Percentiles rank a stretch among this genome's conserved stretches.
Evolutionary conservation across 2,329 filamentous ascomycete species (phyloP).

Genomic region (Cryoendolithus antarcticus): DNA sequence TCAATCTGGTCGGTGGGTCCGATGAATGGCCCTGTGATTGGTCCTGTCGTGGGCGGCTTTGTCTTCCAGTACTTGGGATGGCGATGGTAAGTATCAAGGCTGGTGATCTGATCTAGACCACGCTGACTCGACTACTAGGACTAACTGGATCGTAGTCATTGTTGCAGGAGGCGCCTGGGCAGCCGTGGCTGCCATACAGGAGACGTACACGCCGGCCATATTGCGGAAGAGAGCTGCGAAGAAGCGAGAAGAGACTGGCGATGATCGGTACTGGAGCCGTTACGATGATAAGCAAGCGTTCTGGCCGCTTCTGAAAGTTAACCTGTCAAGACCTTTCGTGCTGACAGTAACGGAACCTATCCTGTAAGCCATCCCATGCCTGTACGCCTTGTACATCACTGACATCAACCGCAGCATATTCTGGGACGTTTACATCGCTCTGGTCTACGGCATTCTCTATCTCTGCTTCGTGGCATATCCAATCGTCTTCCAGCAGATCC

Average conservation of each 20-base stretch:
- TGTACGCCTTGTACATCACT: no score
- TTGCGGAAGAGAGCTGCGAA: slow-evolving; percentile 54
- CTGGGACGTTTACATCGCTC: slow-evolving; percentile 58
- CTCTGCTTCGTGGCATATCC: slow-evolving; percentile 90
- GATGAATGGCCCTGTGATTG: slow-evolving; percentile 53
- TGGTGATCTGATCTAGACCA: no score
- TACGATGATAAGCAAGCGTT: slow-evolving; percentile 63
- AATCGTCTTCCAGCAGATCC: slow-evolving; percentile 61
- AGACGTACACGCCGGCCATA: slow-evolving; percentile 66
- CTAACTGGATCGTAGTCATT: slow-evolving; percentile 49
- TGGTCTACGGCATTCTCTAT: slow-evolving; percentile 79
- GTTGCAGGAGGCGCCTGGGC: slow-evolving; percentile 50
- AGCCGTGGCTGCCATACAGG: slow-evolving; percentile 49
- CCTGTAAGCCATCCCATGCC: slow-evolving; percentile 6
- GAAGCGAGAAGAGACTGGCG: slow-evolving; percentile 54
- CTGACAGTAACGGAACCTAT: slow-evolving; percentile 76
- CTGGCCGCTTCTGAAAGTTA: slow-evolving; percentile 56
- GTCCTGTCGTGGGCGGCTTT: slow-evolving; percentile 70
- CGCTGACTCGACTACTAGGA: no score
- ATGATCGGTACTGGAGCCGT: slow-evolving; percentile 63
- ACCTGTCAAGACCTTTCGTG: slow-evolving; percentile 64
- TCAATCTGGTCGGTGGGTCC: slow-evolving; percentile 75
- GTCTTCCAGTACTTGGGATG: slow-evolving; percentile 67
- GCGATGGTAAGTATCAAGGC: slow-evolving; percentile 69
- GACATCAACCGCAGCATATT: slow-evolving; percentile 36